These are phyloP conservation scores for Penicillium coprophilum DNA, from an alignment of 495 filamentous ascomycete genomes.

Conservation along the genomic window DNA sequence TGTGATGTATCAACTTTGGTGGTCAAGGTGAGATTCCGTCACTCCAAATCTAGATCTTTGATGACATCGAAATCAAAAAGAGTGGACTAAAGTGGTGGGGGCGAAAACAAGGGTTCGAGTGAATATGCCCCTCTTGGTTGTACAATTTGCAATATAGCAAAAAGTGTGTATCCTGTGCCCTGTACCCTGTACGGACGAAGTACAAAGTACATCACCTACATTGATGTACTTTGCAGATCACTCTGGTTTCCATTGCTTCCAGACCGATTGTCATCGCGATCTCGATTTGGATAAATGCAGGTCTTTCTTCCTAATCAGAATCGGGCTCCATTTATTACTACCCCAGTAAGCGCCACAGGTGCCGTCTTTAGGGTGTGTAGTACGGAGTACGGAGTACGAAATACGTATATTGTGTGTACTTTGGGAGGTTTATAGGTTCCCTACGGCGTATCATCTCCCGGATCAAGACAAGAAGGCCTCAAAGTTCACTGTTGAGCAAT, in stretches of 20 bases:
- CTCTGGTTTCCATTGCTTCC: constrained; percentile 14
- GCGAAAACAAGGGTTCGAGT: constrained; percentile 4
- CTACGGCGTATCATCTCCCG: constrained; percentile 17
- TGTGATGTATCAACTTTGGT: constrained; percentile 18
- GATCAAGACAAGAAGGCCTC: constrained; percentile 19
- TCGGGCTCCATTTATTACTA: background rate
- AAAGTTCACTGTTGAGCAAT: constrained; percentile 19
- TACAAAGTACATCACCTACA: too few relatives aligned
- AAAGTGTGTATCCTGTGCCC: too few relatives aligned
- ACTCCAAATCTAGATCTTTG: constrained; percentile 1
- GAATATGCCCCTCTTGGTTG: constrained; percentile 1
- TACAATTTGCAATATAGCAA: too few relatives aligned
- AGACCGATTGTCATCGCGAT: constrained; percentile 11
- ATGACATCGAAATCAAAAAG: background rate
- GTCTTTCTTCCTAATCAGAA: background rate
- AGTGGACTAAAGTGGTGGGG: background rate
- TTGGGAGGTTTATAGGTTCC: constrained; percentile 22
- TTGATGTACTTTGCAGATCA: constrained; percentile 18
- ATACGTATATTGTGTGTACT: background rate
- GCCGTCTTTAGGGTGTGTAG: constrained; percentile 20
- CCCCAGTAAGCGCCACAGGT: constrained; percentile 5
- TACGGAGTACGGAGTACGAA: background rate
- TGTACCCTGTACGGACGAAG: background rate
- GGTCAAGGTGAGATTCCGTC: background rate
- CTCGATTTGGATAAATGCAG: constrained; percentile 13